Evolutionary conservation across 2,329 filamentous ascomycete species (phyloP).

Genomic region (Thelonectria olida): DNA sequence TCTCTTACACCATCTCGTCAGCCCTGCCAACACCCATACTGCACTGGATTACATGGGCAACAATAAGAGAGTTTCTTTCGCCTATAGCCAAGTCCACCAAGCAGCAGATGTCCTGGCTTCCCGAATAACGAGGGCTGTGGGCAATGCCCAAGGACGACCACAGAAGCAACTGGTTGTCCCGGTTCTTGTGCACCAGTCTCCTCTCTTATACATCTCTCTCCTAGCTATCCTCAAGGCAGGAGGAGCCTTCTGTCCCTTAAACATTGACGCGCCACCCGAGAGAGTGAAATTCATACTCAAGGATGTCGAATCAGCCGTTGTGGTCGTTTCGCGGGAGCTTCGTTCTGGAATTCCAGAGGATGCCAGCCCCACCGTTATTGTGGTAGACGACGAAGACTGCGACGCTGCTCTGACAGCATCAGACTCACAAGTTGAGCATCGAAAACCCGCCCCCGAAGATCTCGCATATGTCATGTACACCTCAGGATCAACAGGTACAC

Average conservation of each 20-base stretch:
- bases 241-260: slow-evolving; percentile 86
- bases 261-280: slow-evolving; percentile 79
- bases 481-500: slow-evolving; percentile 86
- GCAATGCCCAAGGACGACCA: slow-evolving; percentile 6
- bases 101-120: slow-evolving; percentile 65
- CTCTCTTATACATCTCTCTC: slow-evolving; percentile 79
- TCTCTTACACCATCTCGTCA: slow-evolving; percentile 69
- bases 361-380: slow-evolving; percentile 45
- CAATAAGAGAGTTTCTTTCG: slow-evolving; percentile 52
- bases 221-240: slow-evolving; percentile 83
- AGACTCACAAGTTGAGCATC: slow-evolving; percentile 16
- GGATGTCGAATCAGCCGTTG: slow-evolving; percentile 76
- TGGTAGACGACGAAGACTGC: slow-evolving; percentile 44
- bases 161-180: slow-evolving; percentile 68
- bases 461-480: slow-evolving; percentile 95
- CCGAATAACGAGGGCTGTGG: slow-evolving; percentile 49
- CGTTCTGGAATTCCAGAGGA: slow-evolving; percentile 49
- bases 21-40: slow-evolving; percentile 36
- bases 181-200: slow-evolving; percentile 79
- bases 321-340: slow-evolving; percentile 70
- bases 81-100: slow-evolving; percentile 71
- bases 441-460: slow-evolving; percentile 45
- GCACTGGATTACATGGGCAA: slow-evolving; percentile 47
- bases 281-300: slow-evolving; percentile 80
- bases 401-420: background rate